Base-by-base conservation (phyloP, 2,329 filamentous ascomycete genomes). In the Ascochyta viciae-villosae region DNA sequence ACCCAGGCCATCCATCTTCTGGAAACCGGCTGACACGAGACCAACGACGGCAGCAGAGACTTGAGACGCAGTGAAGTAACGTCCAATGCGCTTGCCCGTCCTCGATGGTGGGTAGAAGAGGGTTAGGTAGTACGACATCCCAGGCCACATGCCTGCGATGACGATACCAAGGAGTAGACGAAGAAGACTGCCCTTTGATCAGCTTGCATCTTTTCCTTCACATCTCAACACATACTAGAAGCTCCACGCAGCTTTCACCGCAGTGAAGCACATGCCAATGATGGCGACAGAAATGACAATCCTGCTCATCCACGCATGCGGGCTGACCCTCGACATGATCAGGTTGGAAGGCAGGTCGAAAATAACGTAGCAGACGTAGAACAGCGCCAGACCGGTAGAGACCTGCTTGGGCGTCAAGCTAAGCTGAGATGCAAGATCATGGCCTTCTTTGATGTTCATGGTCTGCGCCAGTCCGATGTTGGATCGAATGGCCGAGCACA, bases 381-480 rank as follows among this genome's bases (percentile, higher is more conserved):
- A 96, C 15, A 96, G 82, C 4, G 92, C 91, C 35, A 96, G 80
- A 44, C 90, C 91, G 0, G 90, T 93, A 0, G 92, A 96, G 15
- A 92, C 87, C 75, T 96, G 89, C 66, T 89, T 90, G 9, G 88
- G 77, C 0, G 86, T 87, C 62, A 96, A 79, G 57, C 86, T 72
- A 46, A 96, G 83, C 34, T 89, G 83, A 2, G 85, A 84, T 64
- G 84, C 84, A n/a, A 96, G 85, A 71, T 95, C 89, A 72, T 96
- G 91, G 31, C 84, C 83, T 38, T 83, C 77, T 16, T 83, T 77
- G 27, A 73, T 77, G 77, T 96, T 96, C 92, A 96, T 96, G 1
- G 92, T 96, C 78, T 96, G 91, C n/a, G 92, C 90, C 64, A 96
- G 87, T 59, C 92, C 92, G 63, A 96, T 91, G 76, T 96, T 96